A percentile compares a stretch with the other conserved stretches of the same genome.
Evolutionary conservation across 2,329 filamentous ascomycete species (phyloP).

Genomic region (Trichoderma polysporum): DNA sequence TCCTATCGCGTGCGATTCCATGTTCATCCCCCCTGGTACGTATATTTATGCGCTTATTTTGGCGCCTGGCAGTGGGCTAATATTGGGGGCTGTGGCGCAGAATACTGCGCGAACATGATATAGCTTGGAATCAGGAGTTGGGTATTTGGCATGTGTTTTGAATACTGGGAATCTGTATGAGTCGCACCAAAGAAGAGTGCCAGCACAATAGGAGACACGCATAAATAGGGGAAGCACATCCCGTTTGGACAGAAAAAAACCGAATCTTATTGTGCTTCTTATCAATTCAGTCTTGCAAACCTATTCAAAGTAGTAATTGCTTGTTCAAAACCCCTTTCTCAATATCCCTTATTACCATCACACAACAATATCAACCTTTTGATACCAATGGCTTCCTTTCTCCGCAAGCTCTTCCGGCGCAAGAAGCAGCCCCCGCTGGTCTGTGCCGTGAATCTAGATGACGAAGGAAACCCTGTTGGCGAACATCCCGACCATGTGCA

Average conservation of each 20-base stretch:
- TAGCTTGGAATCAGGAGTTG: conserved; percentile 10
- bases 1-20: conserved; percentile 4
- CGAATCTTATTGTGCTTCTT: neutral
- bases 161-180: neutral
- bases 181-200: neutral
- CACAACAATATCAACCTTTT: neutral
- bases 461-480: conserved; percentile 14
- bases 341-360: neutral
- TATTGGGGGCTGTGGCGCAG: neutral
- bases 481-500: conserved; percentile 12
- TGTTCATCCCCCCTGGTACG: neutral
- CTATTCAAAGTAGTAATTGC: neutral
- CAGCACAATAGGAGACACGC: neutral
- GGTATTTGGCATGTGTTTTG: conserved; percentile 7
- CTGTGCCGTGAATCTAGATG: conserved; percentile 9
- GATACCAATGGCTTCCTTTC: conserved; percentile 7
- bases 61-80: neutral
- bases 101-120: neutral
- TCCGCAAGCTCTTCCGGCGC: conserved; percentile 15
- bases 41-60: conserved; percentile 1
- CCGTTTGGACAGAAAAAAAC: neutral
- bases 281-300: neutral
- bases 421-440: conserved; percentile 13
- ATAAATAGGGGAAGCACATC: conserved; percentile 10
- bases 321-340: neutral